Percentiles rank a stretch among this genome's conserved stretches.
phyloP scores from a whole-genome alignment of 768 basidiomycete species.

The Russula olivacea region DNA sequence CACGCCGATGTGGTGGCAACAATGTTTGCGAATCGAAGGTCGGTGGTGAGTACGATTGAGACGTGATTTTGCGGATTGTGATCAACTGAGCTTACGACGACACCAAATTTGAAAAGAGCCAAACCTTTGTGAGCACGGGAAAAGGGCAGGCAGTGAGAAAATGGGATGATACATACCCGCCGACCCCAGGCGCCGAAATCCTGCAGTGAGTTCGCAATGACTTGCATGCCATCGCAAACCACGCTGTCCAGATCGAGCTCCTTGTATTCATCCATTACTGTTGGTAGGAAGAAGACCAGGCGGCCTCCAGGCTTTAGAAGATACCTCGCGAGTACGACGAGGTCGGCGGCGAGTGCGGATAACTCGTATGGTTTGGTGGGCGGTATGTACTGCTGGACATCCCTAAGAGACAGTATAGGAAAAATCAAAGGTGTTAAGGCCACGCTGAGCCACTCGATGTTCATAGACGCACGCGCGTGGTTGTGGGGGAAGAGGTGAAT shows the following conservation, averaged over 20 bases:
- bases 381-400: conserved; percentile 72
- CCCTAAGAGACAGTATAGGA: conserved; percentile 29
- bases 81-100: conserved; percentile 59
- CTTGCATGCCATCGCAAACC: conserved; percentile 80
- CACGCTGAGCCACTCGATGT: neutral
- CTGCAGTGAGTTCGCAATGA: conserved; percentile 85
- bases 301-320: conserved; percentile 80
- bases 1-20: neutral
- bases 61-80: conserved; percentile 72
- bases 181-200: conserved; percentile 95
- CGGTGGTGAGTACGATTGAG: conserved; percentile 44
- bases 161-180: conserved; percentile 48
- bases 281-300: conserved; percentile 93
- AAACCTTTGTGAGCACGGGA: neutral
- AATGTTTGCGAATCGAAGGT: conserved; percentile 39
- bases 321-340: conserved; percentile 76
- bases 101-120: neutral
- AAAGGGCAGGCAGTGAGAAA: neutral
- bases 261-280: conserved; percentile 85
- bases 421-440: conserved; percentile 1
- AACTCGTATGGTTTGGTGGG: conserved; percentile 92
- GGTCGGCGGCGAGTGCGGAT: conserved; percentile 71
- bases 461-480: conserved; percentile 32
- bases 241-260: conserved; percentile 77
- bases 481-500: conserved; percentile 21